Conservation (phyloP, 352 stramenopile species). For the Hyaloperonospora brassicae region DNA sequence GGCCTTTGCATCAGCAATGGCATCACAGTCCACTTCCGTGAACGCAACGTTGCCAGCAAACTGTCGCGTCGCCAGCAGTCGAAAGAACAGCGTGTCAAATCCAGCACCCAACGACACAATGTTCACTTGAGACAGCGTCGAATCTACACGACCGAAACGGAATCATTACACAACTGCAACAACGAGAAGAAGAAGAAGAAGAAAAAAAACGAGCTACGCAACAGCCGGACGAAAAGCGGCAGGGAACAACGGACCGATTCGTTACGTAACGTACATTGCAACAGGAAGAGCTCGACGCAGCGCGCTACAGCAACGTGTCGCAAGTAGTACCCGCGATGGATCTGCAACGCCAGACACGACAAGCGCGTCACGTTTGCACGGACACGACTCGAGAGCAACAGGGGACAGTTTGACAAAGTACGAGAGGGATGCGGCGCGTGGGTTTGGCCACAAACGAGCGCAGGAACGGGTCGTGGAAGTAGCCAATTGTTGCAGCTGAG, state of each 20-base stretch:
- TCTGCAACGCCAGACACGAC: constrained; percentile 26
- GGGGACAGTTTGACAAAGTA: constrained; percentile 9
- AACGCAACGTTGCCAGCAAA: constrained; percentile 27
- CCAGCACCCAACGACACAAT: constrained; percentile 63
- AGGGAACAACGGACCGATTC: not conserved
- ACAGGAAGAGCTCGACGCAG: constrained; percentile 50
- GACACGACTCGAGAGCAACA: too few relatives aligned
- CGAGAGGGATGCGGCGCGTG: constrained; percentile 57
- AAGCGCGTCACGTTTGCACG: not conserved
- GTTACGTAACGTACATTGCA: constrained; percentile 13
- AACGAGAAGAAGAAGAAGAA: too few relatives aligned
- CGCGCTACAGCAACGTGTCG: constrained; percentile 48
- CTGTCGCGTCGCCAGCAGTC: constrained; percentile 28
- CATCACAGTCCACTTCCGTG: constrained; percentile 54
- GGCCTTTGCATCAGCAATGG: constrained; percentile 46
- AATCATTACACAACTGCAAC: too few relatives aligned
- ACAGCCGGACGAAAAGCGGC: not conserved
- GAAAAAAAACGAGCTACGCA: too few relatives aligned
- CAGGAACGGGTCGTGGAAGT: constrained; percentile 60
- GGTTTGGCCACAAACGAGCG: constrained; percentile 49
- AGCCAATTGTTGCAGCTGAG: constrained; percentile 48
- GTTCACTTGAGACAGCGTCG: constrained; percentile 27
- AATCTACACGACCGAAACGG: constrained; percentile 8
- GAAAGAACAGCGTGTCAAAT: constrained; percentile 74
- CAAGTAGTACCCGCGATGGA: constrained; percentile 73